Evolutionary conservation across 2,329 filamentous ascomycete genomes (phyloP).

Genomic region (Ascochyta fabae): DNA sequence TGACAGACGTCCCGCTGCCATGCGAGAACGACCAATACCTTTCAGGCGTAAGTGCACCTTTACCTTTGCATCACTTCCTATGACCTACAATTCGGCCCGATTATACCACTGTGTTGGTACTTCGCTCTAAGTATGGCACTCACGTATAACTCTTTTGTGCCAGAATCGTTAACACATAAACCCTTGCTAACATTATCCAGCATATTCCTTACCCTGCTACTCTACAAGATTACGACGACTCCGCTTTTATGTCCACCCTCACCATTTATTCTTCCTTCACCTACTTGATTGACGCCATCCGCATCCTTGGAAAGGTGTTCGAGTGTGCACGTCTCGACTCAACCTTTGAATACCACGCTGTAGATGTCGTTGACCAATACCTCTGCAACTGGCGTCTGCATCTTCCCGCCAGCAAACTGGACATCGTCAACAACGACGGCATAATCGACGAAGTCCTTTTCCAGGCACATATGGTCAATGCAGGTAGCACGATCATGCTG

Average conservation of each 20-base stretch:
- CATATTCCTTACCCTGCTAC: conserved; percentile 53
- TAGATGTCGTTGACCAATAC: conserved; percentile 65
- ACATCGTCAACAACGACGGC: conserved; percentile 71
- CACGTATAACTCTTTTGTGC: too few species aligned
- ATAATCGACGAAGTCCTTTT: conserved; percentile 86
- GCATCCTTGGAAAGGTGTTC: conserved; percentile 80
- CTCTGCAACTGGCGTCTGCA: conserved; percentile 80
- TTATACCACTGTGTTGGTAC: not conserved
- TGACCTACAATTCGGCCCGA: conserved; percentile 5
- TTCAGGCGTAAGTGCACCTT: conserved; percentile 42
- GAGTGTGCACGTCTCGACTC: conserved; percentile 48
- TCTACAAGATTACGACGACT: conserved; percentile 79
- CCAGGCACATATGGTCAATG: conserved; percentile 80
- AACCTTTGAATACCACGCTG: conserved; percentile 51
- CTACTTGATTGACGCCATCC: conserved; percentile 81
- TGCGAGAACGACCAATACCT: conserved; percentile 80
- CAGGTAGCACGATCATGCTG: conserved; percentile 49
- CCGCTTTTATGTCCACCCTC: conserved; percentile 71
- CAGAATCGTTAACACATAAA: too few species aligned
- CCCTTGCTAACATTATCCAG: conserved; percentile 22
- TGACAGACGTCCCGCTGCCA: conserved; percentile 73
- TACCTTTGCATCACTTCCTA: conserved; percentile 18
- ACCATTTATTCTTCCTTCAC: conserved; percentile 81
- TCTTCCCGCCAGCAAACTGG: conserved; percentile 73
- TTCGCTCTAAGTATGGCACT: too few species aligned